phyloP scores from a whole-genome alignment of 345 rosid genomes.

The Anastatica hierochuntica region DNA sequence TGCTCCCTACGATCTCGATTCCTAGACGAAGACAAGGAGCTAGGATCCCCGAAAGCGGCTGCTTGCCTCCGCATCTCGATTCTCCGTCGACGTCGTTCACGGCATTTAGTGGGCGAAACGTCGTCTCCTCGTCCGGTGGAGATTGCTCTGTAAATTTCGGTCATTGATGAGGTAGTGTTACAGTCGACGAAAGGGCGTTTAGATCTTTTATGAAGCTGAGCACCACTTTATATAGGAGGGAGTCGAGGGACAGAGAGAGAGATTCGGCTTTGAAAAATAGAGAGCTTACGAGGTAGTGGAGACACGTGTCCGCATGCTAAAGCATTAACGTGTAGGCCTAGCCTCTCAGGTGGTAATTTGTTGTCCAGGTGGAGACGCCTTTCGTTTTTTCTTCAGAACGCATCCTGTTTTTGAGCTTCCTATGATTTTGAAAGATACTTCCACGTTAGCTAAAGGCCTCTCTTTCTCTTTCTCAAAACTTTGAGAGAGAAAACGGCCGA shows the following conservation, averaged over 20 bases:
- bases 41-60: slow-evolving; percentile 10
- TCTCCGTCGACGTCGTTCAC: slow-evolving; percentile 30
- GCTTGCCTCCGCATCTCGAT: slow-evolving; percentile 47
- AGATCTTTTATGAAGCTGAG: background rate
- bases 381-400: background rate
- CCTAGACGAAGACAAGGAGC: background rate
- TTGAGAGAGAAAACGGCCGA: no score
- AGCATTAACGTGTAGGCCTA: slow-evolving; percentile 13
- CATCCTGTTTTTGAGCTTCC: slow-evolving; percentile 4
- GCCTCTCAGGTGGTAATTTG: slow-evolving; percentile 16
- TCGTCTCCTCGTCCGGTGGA: slow-evolving; percentile 20
- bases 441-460: no score
- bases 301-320: background rate
- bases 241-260: slow-evolving; percentile 1
- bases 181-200: no score
- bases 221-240: slow-evolving; percentile 14
- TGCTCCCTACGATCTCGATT: slow-evolving; percentile 10
- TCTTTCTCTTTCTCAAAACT: no score
- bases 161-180: slow-evolving; percentile 7
- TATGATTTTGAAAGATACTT: no score
- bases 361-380: slow-evolving; percentile 19
- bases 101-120: slow-evolving; percentile 26
- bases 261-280: background rate
- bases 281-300: slow-evolving; percentile 16
- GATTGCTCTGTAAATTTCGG: slow-evolving; percentile 13